Base-by-base conservation (phyloP, 106 monocot species). In the Dendrobium catenatum region DNA sequence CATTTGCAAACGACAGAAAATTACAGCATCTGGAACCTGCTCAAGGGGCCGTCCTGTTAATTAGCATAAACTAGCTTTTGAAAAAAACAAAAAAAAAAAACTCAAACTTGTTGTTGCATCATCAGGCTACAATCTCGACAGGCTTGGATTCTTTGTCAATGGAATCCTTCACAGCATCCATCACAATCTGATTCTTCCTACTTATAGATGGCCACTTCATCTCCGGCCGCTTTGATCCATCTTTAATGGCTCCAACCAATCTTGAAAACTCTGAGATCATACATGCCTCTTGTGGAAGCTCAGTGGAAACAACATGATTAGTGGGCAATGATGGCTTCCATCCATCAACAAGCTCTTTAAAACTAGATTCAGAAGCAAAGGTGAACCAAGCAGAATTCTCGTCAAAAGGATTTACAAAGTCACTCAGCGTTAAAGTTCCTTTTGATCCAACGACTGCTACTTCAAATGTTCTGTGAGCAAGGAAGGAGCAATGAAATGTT, bases 211-310 rank as follows among this genome's bases (percentile, higher is more conserved):
- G 73, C 83, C 83, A 83, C 16, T 79, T 83, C 15, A 16, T 51
- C 42, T 83, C 78, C 0, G 83, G 83, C 26, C 26, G 26, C 78
- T 72, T 66, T 48, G 19, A 33, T 9, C 83, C 18, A 20, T 54
- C 83, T 44, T 78, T 89, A 42, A 92, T 88, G 44, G 40, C 48
- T 13, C 59, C 41, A 22, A 88, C 96, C 56, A 96, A 54, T 56
- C 90, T 88, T 0, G 94, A 77, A 77, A 96, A 96, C 83, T 96
- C 96, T 37, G 29, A 6, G 1, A 96, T 86, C 96, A 94, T 94
- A 15, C 47, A 58, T 6, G 88, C 90, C 77, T 96, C 96, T 77
- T 94, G 93, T 4, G 94, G 91, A 4, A 93, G 82, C 2, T 89
- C 90, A 24, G 85, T 83, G 1, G 33, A 55, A 3, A 92, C 87